These are phyloP conservation scores for Leccinum longicurvipes DNA, from an alignment of 768 basidiomycete genomes.

Conservation along the genomic window DNA sequence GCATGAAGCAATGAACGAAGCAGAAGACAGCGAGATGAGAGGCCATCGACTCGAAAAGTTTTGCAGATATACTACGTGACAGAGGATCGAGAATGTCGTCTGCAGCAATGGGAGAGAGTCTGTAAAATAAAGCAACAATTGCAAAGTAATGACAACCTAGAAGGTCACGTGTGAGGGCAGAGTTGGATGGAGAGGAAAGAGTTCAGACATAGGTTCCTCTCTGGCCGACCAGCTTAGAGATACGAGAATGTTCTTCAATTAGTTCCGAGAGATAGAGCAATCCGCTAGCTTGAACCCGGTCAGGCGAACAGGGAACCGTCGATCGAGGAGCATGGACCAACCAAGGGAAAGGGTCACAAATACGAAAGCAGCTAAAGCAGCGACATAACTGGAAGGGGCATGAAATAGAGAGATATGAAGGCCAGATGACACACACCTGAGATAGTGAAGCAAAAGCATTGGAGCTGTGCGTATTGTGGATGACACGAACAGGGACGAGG, in stretches of 20 bases:
- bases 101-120: constrained; percentile 80
- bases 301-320: background rate
- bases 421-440: constrained; percentile 46
- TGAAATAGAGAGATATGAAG: background rate
- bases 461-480: background rate
- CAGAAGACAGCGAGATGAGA: constrained; percentile 84
- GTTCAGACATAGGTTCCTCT: constrained; percentile 82
- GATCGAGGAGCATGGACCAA: constrained; percentile 35
- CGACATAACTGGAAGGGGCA: constrained; percentile 55
- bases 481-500: background rate
- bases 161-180: constrained; percentile 6
- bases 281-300: constrained; percentile 68
- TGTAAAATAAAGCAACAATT: constrained; percentile 70
- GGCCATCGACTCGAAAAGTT: constrained; percentile 94
- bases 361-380: constrained; percentile 71
- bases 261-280: constrained; percentile 91
- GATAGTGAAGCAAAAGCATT: constrained; percentile 53
- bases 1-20: constrained; percentile 83
- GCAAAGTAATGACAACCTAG: constrained; percentile 76
- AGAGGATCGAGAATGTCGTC: constrained; percentile 73
- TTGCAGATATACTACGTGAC: constrained; percentile 86
- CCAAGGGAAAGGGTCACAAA: constrained; percentile 93
- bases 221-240: constrained; percentile 81
- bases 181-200: background rate
- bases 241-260: constrained; percentile 88